Conservation (phyloP, 169 alveolate species). For the Cryptosporidium sp. region DNA sequence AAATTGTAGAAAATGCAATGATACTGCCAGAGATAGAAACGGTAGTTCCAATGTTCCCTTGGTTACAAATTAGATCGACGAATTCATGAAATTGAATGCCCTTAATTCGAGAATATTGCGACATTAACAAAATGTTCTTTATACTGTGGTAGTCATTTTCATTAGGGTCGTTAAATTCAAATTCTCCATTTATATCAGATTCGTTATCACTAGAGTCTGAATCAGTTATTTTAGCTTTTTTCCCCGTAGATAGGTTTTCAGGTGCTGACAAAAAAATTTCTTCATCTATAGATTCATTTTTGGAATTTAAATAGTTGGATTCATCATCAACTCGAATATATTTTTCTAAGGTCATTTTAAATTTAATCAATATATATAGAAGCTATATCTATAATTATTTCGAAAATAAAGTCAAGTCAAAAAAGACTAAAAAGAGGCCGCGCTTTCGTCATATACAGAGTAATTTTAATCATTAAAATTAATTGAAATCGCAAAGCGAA, state of each 20-base stretch:
- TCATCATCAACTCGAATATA: not conserved
- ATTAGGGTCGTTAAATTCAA: conserved; percentile 55
- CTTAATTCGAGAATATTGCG: conserved; percentile 38
- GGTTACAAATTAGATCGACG: conserved; percentile 70
- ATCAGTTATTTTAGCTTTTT: not conserved
- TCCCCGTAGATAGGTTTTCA: not conserved
- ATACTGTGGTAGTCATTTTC: conserved; percentile 64
- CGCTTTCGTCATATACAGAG: not conserved
- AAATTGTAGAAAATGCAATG: conserved; percentile 51
- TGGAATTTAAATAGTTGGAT: not conserved
- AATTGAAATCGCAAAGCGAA: not conserved
- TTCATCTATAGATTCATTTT: conserved; percentile 3
- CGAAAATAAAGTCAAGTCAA: too few relatives aligned
- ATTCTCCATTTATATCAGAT: conserved; percentile 35
- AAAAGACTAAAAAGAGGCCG: not conserved
- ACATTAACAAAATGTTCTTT: conserved; percentile 26
- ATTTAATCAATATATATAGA: not conserved
- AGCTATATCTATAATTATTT: not conserved
- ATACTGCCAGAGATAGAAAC: conserved; percentile 40
- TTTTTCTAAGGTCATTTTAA: not conserved
- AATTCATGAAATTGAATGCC: conserved; percentile 33
- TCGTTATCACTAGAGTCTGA: conserved; percentile 25
- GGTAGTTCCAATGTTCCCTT: conserved; percentile 73
- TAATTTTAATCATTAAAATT: not conserved
- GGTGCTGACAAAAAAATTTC: conserved; percentile 19